phyloP scores from a whole-genome alignment of 306 rosid genomes.

The Lathyrus tuberosus region DNA sequence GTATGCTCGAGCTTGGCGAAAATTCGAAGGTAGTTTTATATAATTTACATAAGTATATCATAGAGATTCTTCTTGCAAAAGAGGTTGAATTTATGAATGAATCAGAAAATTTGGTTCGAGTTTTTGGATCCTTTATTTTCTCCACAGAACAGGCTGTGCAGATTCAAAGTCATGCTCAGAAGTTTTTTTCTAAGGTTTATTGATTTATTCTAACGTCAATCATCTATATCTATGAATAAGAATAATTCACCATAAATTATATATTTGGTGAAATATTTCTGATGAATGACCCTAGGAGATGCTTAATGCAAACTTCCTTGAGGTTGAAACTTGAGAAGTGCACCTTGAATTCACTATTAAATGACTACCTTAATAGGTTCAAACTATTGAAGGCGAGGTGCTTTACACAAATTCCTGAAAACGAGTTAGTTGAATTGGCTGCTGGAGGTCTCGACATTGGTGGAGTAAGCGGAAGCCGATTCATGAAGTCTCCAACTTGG shows the following conservation, averaged over 20 bases:
- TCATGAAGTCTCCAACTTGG: constrained; percentile 44
- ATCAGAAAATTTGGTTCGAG: too few species aligned
- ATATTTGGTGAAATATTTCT: constrained; percentile 16
- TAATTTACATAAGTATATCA: constrained; percentile 16
- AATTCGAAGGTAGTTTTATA: constrained; percentile 66
- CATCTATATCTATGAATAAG: constrained; percentile 43
- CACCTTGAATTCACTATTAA: constrained; percentile 30
- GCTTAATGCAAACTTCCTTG: constrained; percentile 33
- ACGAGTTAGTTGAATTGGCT: too few species aligned
- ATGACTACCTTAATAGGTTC: too few species aligned
- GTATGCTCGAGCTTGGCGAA: constrained; percentile 85
- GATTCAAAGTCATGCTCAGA: constrained; percentile 97
- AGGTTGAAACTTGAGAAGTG: constrained; percentile 34
- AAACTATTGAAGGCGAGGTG: too few species aligned
- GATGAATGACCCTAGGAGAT: constrained; percentile 38
- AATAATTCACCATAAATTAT: constrained; percentile 27
- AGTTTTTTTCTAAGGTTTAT: constrained; percentile 87
- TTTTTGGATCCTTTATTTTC: too few species aligned
- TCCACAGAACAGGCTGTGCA: constrained; percentile 63
- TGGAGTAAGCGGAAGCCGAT: constrained; percentile 72
- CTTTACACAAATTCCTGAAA: too few species aligned
- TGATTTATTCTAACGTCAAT: constrained; percentile 50
- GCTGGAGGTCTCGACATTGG: constrained; percentile 37
- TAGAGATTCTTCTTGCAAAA: too few species aligned
- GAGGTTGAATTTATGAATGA: too few species aligned